Conservation (phyloP, 2,329 filamentous ascomycete species). For the Aspergillus proliferans region DNA sequence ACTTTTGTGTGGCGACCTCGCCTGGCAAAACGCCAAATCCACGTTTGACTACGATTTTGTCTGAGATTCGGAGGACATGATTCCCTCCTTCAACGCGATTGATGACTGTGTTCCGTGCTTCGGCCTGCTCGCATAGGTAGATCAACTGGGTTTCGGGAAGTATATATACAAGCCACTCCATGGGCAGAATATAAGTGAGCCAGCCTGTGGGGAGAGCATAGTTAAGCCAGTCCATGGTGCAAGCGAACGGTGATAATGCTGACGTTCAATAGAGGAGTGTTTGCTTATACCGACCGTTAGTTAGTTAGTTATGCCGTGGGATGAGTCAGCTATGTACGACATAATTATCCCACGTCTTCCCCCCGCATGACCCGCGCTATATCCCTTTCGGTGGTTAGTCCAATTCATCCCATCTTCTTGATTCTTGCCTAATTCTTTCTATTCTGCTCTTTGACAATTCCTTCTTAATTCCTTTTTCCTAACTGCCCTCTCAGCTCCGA, state of each 20-base stretch:
- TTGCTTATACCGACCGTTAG: too few species aligned
- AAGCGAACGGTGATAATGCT: background rate
- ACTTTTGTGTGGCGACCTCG: slow-evolving; percentile 16
- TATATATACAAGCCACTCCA: background rate
- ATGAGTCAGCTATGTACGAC: too few species aligned
- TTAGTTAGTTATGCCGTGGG: too few species aligned
- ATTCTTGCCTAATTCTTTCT: background rate
- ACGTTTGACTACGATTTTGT: slow-evolving; percentile 13
- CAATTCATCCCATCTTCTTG: slow-evolving; percentile 2
- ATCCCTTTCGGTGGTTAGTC: background rate
- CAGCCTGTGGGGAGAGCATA: background rate
- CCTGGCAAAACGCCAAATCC: slow-evolving; percentile 11
- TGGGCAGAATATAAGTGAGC: slow-evolving; percentile 1
- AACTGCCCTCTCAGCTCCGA: slow-evolving; percentile 18
- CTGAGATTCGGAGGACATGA: slow-evolving; percentile 7
- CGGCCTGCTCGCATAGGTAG: slow-evolving; percentile 4
- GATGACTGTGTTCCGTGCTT: slow-evolving; percentile 4
- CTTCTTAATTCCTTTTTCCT: background rate
- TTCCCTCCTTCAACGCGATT: slow-evolving; percentile 3
- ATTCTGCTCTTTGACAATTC: background rate
- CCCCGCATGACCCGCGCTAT: slow-evolving; percentile 1
- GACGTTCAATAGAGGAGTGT: too few species aligned
- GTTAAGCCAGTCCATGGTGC: background rate
- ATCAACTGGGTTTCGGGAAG: background rate
- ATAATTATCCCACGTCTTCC: background rate